Conservation (phyloP, 1,284 basidiomycete genomes). For the Xerocomus amazonicus region DNA sequence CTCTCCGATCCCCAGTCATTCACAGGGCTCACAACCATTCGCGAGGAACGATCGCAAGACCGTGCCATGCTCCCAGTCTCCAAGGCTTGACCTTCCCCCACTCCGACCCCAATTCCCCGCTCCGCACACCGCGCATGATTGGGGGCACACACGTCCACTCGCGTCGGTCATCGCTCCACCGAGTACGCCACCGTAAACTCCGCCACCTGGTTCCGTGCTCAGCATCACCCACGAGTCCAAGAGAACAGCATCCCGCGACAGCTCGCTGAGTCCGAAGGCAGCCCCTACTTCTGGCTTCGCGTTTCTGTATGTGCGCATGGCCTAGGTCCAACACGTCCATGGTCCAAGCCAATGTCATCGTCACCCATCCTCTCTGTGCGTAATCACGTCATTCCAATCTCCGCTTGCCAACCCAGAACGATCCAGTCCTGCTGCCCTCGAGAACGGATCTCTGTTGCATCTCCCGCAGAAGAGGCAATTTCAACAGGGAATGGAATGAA, state of each 20-base stretch:
- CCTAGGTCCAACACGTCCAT: constrained; percentile 15
- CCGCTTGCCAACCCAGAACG: constrained; percentile 9
- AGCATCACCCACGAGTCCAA: constrained; percentile 1
- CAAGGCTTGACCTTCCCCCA: constrained; percentile 32
- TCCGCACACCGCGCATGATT: constrained; percentile 22
- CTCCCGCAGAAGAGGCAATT: constrained; percentile 20
- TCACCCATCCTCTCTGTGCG: constrained; percentile 22
- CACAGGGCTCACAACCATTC: constrained; percentile 20
- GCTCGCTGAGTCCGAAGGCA: constrained; percentile 19
- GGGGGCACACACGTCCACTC: constrained; percentile 25
- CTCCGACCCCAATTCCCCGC: constrained; percentile 22
- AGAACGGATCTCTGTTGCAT: constrained; percentile 35
- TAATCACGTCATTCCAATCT: constrained; percentile 11
- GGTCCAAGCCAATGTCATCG: constrained; percentile 7
- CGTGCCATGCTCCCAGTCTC: constrained; percentile 25
- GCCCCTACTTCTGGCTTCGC: constrained; percentile 7
- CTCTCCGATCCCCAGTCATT: constrained; percentile 28
- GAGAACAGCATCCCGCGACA: constrained; percentile 1
- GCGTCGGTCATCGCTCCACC: constrained; percentile 26
- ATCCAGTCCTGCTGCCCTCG: constrained; percentile 22
- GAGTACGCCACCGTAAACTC: constrained; percentile 1
- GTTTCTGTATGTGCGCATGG: constrained; percentile 20
- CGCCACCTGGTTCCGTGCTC: constrained; percentile 18
- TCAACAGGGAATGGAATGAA: constrained; percentile 17
- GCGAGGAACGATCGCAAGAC: constrained; percentile 12